Evolutionary conservation across 305 asterid species (phyloP).

Genomic region (Rubia peregrina): DNA sequence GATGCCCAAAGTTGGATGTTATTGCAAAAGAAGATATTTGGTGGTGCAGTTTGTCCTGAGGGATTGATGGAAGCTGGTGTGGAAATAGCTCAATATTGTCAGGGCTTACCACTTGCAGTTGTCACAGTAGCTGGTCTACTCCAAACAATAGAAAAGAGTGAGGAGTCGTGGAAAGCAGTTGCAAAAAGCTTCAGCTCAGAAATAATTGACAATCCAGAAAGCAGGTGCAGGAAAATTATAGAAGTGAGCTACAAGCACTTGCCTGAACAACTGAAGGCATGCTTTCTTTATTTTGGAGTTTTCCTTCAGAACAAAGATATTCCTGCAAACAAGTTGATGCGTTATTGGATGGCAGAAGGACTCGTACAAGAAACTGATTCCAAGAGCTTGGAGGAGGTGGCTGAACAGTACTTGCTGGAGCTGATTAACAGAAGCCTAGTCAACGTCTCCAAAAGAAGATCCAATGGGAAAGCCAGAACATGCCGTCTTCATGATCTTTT

Average conservation of each 20-base stretch:
- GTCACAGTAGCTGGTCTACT: conserved; percentile 26
- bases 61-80: conserved; percentile 17
- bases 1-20: conserved; percentile 20
- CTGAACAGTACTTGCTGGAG: conserved; percentile 21
- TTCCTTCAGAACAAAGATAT: conserved; percentile 18
- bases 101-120: conserved; percentile 24
- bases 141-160: not conserved
- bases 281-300: conserved; percentile 23
- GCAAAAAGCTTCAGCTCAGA: conserved; percentile 1
- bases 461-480: conserved; percentile 14
- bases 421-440: conserved; percentile 22
- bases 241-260: conserved; percentile 26
- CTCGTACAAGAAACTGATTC: conserved; percentile 5
- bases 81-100: conserved; percentile 21
- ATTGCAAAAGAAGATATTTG: conserved; percentile 15
- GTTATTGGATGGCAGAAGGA: conserved; percentile 26
- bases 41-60: not conserved
- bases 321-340: conserved; percentile 13
- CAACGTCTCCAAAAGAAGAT: conserved; percentile 2
- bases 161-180: conserved; percentile 9
- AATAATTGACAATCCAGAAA: conserved; percentile 9
- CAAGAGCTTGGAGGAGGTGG: conserved; percentile 11
- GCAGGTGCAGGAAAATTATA: conserved; percentile 14
- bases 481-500: conserved; percentile 22
- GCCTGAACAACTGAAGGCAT: conserved; percentile 22